phyloP scores from a whole-genome alignment of 805 yeast species.

The Zygosaccharomyces pseudorouxii region DNA sequence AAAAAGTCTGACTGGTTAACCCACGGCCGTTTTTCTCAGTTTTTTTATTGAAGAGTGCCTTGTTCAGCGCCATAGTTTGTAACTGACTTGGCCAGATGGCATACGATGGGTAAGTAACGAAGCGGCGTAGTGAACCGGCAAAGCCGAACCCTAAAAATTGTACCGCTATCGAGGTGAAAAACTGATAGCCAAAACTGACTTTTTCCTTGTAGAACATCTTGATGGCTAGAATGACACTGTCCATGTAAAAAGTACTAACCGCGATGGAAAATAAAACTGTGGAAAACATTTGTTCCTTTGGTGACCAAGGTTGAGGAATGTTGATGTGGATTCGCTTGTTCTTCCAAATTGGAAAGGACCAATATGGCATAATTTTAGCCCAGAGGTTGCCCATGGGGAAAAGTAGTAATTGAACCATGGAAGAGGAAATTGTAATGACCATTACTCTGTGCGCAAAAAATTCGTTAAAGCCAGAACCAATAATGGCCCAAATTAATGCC shows the following conservation, averaged over 20 bases:
- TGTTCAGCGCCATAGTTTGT: slow-evolving; percentile 47
- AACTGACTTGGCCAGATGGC: slow-evolving; percentile 52
- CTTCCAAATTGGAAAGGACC: slow-evolving; percentile 36
- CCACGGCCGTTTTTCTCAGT: slow-evolving; percentile 38
- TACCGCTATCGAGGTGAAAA: slow-evolving; percentile 48
- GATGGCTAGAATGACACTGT: slow-evolving; percentile 37
- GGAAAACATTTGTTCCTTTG: slow-evolving; percentile 62
- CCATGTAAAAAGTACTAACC: slow-evolving; percentile 35
- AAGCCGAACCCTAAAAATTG: slow-evolving; percentile 64
- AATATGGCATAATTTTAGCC: slow-evolving; percentile 43
- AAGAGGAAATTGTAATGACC: slow-evolving; percentile 40
- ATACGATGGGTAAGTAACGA: slow-evolving; percentile 48
- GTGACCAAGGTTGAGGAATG: slow-evolving; percentile 57
- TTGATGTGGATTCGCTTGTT: slow-evolving; percentile 44
- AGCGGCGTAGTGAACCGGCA: slow-evolving; percentile 59
- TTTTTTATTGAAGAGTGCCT: slow-evolving; percentile 37
- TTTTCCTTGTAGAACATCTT: slow-evolving; percentile 30
- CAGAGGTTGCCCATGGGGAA: slow-evolving; percentile 44
- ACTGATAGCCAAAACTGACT: slow-evolving; percentile 47
- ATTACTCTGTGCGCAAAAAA: slow-evolving; percentile 56
- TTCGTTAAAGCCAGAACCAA: slow-evolving; percentile 53
- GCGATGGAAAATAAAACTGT: slow-evolving; percentile 43
- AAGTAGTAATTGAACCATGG: slow-evolving; percentile 45
- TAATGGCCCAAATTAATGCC: slow-evolving; percentile 43
- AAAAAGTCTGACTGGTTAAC: slow-evolving; percentile 35